These are phyloP conservation scores for Circinella minor DNA, from an alignment of 371 early-diverging fungal genomes.

Conservation along the genomic window DNA sequence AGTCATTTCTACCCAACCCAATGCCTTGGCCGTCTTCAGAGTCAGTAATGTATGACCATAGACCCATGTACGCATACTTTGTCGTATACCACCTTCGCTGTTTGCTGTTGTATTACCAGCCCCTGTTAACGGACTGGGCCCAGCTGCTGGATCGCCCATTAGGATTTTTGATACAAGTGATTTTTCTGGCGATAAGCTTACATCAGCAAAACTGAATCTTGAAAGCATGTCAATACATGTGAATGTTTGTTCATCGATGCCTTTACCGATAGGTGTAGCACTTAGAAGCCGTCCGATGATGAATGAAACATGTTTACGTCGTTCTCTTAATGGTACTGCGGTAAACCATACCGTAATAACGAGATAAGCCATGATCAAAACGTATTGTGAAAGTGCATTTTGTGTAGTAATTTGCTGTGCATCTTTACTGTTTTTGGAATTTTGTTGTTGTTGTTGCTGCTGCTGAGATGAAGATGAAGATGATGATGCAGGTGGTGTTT, in stretches of 20 bases:
- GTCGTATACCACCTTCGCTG: constrained; percentile 23
- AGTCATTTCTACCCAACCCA: constrained; percentile 81
- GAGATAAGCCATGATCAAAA: constrained; percentile 88
- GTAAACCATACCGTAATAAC: constrained; percentile 91
- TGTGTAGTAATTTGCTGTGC: constrained; percentile 18
- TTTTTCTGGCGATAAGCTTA: constrained; percentile 62
- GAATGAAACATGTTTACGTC: constrained; percentile 81
- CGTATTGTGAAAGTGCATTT: constrained; percentile 75
- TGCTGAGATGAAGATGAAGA: constrained; percentile 12
- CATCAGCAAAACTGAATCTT: constrained; percentile 81
- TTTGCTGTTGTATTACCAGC: neutral
- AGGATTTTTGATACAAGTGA: constrained; percentile 44
- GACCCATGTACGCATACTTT: constrained; percentile 73
- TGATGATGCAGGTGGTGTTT: constrained; percentile 7
- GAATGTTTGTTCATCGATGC: constrained; percentile 80
- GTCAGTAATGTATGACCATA: constrained; percentile 87
- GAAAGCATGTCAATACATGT: constrained; percentile 94
- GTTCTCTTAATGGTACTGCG: constrained; percentile 72
- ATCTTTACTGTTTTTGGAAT: constrained; percentile 5
- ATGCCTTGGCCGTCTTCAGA: constrained; percentile 64
- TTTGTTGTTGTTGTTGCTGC: constrained; percentile 19
- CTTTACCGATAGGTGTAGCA: constrained; percentile 43
- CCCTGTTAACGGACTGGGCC: constrained; percentile 9
- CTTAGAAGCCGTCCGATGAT: constrained; percentile 77
- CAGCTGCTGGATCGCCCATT: constrained; percentile 36